Conservation (phyloP, 306 rosid species). For the Urtica urens region DNA sequence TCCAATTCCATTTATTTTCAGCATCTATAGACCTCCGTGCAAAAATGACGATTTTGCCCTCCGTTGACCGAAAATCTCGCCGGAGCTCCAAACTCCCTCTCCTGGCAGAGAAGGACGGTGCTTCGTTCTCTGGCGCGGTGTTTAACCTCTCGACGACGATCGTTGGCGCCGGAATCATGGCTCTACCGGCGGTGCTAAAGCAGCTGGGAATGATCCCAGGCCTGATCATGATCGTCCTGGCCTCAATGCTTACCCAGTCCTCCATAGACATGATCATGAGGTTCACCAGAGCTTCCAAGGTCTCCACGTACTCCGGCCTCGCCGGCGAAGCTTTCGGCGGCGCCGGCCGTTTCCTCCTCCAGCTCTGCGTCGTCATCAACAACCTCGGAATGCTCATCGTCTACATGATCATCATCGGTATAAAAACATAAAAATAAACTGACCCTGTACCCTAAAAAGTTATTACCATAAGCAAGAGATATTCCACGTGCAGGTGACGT, state of each 20-base stretch:
- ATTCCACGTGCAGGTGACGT: constrained; percentile 41
- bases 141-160: constrained; percentile 62
- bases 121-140: constrained; percentile 50
- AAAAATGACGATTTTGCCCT: constrained; percentile 17
- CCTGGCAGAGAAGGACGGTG: constrained; percentile 27
- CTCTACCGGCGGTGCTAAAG: constrained; percentile 52
- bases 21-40: neutral
- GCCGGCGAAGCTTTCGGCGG: constrained; percentile 44
- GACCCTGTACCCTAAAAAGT: no score
- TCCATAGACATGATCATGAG: constrained; percentile 43
- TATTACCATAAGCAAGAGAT: no score
- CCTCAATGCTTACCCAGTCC: constrained; percentile 36
- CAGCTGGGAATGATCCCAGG: constrained; percentile 49
- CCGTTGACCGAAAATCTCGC: constrained; percentile 33
- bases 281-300: constrained; percentile 51
- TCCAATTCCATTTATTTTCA: neutral
- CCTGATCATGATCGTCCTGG: constrained; percentile 31
- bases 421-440: neutral
- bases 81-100: constrained; percentile 31
- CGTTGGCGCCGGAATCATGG: constrained; percentile 75
- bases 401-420: constrained; percentile 72
- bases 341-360: constrained; percentile 36
- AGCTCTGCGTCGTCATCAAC: constrained; percentile 41
- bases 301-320: constrained; percentile 39
- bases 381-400: constrained; percentile 68